Evolutionary conservation across 2,329 filamentous ascomycete genomes (phyloP).

Genomic region (Graphilbum fragrans): DNA sequence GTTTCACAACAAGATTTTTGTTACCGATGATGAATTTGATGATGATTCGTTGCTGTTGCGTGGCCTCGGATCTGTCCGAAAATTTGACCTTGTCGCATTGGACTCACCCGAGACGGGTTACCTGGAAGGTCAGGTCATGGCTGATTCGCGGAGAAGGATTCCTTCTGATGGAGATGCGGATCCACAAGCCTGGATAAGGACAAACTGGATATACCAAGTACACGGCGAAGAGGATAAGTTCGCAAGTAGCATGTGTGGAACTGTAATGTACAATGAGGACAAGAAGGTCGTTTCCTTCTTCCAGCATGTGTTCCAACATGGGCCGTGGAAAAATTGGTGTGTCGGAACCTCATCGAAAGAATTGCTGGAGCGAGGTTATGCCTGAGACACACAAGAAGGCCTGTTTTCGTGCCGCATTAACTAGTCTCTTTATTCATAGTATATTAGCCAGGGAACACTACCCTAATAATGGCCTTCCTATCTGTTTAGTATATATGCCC

Average conservation of each 20-base stretch:
- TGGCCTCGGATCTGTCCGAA: not conserved
- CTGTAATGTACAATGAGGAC: not conserved
- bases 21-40: not conserved
- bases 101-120: not conserved
- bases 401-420: too few relatives aligned
- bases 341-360: not conserved
- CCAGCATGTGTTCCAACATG: not conserved
- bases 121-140: not conserved
- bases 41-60: not conserved
- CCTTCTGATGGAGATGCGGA: not conserved
- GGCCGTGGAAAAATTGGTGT: not conserved
- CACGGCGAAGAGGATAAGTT: not conserved
- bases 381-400: too few relatives aligned
- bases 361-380: not conserved
- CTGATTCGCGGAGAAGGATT: not conserved
- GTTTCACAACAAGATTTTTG: not conserved
- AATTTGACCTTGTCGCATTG: not conserved
- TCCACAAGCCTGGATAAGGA: not conserved
- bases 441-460: too few relatives aligned
- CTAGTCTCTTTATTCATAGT: too few relatives aligned
- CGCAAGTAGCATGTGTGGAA: not conserved
- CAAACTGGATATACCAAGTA: not conserved
- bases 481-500: too few relatives aligned
- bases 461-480: too few relatives aligned
- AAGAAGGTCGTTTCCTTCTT: not conserved